Conservation (phyloP, 1,284 basidiomycete genomes). For the Malassezia yamatoensis region DNA sequence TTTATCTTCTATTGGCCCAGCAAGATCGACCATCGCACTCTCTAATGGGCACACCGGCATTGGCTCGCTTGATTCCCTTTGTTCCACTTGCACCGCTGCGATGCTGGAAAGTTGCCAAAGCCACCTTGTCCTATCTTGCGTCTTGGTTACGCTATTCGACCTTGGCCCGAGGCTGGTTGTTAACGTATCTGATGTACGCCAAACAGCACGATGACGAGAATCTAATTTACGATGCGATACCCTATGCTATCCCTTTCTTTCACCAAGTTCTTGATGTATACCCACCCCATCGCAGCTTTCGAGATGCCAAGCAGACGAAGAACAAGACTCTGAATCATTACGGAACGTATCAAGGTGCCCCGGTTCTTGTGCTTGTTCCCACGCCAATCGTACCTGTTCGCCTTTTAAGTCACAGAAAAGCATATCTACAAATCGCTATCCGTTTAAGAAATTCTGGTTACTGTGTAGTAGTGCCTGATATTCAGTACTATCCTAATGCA, state of each 20-base stretch:
- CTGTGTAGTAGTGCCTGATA: conserved; percentile 48
- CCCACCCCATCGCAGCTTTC: neutral
- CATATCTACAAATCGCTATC: conserved; percentile 47
- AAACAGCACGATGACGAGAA: neutral
- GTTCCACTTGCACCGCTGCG: conserved; percentile 40
- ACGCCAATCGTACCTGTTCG: conserved; percentile 37
- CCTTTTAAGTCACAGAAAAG: conserved; percentile 22
- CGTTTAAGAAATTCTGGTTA: conserved; percentile 46
- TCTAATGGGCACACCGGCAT: conserved; percentile 12
- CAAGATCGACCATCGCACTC: conserved; percentile 29
- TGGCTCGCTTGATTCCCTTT: conserved; percentile 26
- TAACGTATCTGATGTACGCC: neutral
- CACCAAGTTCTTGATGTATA: conserved; percentile 9
- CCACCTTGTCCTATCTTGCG: conserved; percentile 24
- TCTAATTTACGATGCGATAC: neutral
- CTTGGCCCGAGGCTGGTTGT: neutral
- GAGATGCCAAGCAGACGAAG: neutral
- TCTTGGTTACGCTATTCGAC: neutral
- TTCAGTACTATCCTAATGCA: conserved; percentile 45
- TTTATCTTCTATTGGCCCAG: conserved; percentile 44
- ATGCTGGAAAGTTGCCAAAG: conserved; percentile 39
- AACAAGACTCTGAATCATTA: neutral
- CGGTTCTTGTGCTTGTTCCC: conserved; percentile 48
- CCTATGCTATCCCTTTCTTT: conserved; percentile 11
- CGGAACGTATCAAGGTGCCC: conserved; percentile 20